These are phyloP conservation scores for Domatiomyces catenatus DNA, from an alignment of 2,329 filamentous ascomycete genomes.

Conservation along the genomic window DNA sequence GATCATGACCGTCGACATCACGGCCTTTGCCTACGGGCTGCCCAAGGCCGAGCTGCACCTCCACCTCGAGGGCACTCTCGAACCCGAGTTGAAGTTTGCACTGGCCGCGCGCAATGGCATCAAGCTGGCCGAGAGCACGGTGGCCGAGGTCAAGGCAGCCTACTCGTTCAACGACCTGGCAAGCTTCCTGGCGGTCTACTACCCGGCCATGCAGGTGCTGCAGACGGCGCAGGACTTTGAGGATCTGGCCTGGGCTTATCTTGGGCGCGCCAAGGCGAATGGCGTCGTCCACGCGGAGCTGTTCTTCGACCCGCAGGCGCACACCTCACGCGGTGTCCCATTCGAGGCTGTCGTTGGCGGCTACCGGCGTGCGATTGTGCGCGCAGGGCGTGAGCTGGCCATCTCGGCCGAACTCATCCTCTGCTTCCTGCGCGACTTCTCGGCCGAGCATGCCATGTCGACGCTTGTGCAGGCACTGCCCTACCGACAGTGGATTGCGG, in stretches of 20 bases:
- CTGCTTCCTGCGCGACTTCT: constrained; percentile 46
- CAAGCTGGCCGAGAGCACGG: constrained; percentile 31
- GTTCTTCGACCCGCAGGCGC: constrained; percentile 70
- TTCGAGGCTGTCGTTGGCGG: constrained; percentile 51
- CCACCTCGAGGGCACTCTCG: constrained; percentile 59
- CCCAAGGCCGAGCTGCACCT: constrained; percentile 75
- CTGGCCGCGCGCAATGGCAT: constrained; percentile 54
- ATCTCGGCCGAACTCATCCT: constrained; percentile 53
- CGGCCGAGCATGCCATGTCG: constrained; percentile 15
- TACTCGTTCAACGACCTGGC: constrained; percentile 60
- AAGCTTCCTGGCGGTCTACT: constrained; percentile 67
- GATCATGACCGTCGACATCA: no score
- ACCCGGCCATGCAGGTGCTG: constrained; percentile 58
- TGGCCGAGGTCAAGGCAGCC: constrained; percentile 46
- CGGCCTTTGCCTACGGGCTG: no score
- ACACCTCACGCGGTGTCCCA: constrained; percentile 46
- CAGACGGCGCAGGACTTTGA: constrained; percentile 53
- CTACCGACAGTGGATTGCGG: constrained; percentile 15
- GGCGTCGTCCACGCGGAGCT: constrained; percentile 59
- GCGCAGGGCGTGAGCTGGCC: constrained; percentile 46
- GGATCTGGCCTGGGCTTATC: constrained; percentile 56
- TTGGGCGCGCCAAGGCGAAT: constrained; percentile 46
- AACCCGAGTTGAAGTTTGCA: constrained; percentile 52
- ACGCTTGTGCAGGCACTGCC: constrained; percentile 15
- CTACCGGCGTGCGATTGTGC: constrained; percentile 43